phyloP scores from a whole-genome alignment of 495 filamentous ascomycete species.

The Xylaria nigripes region DNA sequence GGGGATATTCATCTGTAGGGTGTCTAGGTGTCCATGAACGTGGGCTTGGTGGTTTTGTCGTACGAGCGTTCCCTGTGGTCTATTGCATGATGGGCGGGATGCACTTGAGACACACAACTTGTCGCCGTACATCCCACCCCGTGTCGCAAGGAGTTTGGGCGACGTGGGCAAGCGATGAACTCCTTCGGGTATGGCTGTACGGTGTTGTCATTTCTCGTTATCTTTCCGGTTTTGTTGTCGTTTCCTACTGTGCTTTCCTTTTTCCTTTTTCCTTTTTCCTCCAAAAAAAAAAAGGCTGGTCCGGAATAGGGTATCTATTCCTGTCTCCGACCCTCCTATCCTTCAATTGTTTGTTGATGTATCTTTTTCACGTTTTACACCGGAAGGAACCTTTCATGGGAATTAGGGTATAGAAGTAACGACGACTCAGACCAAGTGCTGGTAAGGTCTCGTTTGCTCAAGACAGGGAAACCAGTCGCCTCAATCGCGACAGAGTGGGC shows the following conservation, averaged over 20 bases:
- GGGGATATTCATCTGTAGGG: slow-evolving; percentile 72
- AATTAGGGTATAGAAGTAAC: slow-evolving; percentile 23
- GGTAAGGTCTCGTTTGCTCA: slow-evolving; percentile 25
- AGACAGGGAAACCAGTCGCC: slow-evolving; percentile 23
- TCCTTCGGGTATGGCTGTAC: not conserved
- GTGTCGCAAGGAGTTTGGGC: not conserved
- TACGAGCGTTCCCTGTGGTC: not conserved
- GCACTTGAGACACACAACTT: not conserved
- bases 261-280: not conserved
- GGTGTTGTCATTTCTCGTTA: not conserved
- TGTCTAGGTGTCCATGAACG: not conserved
- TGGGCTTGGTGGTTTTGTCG: not conserved
- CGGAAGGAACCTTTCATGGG: not conserved
- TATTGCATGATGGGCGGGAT: not conserved
- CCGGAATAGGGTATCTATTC: slow-evolving; percentile 1
- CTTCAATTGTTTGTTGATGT: not conserved
- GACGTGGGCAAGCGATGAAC: not conserved
- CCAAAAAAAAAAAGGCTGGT: not conserved
- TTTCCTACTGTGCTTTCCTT: not conserved
- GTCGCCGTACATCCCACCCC: not conserved
- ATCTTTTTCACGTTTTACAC: not conserved
- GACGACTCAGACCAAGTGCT: slow-evolving; percentile 31
- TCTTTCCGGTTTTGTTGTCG: not conserved
- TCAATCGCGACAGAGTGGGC: slow-evolving; percentile 21
- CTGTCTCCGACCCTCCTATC: not conserved